Evolutionary conservation across 2,329 filamentous ascomycete species (phyloP), one percentile per base, ranked within the genome.

Genomic region (Exophiala viscosa): DNA sequence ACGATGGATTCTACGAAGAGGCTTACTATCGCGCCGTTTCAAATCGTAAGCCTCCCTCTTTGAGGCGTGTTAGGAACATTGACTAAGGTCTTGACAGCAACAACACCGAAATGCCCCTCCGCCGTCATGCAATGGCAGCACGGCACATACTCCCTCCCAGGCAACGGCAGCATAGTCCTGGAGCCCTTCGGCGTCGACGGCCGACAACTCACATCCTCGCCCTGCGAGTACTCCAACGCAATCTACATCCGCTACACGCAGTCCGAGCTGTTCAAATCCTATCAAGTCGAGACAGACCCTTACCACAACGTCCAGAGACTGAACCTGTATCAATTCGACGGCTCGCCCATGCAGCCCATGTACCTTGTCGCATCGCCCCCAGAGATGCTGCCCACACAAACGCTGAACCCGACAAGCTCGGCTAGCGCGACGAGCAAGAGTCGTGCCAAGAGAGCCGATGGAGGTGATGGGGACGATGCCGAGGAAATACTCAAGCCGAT

Each of bases 51-150:
- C 76, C 39, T 11, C 11, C 36, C 32, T 15, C 41, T 35, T 23
- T n/a, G n/a, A 35, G 13, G 8, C 17, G 15, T 32, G 28, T 48
- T 31, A 34, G 14, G 20, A 43, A 50, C 15, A 13, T 40, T 10
- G 11, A 18, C n/a, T 20, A 31, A 35, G 33, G 11, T 34, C 20
- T 41, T 31, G 48, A 57, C 61, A 85, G 83, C 84, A 39, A 69
- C 71, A 42, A 71, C 76, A 11, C 85, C 85, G 23, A 68, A 73
- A 54, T 88, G 85, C 62, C 80, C 84, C 1, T 74, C 76, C 48
- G 83, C 79, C 7, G 78, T 88, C 43, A 81, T 88, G 74, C 84
- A 88, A 70, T 89, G 82, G 77, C 86, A 89, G 65, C 86, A 89
- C 65, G 86, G 86, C 38, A 81, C 68, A 49, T 87, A 81, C 65